Conservation (phyloP, 306 rosid species). For the Prosopis cineraria region DNA sequence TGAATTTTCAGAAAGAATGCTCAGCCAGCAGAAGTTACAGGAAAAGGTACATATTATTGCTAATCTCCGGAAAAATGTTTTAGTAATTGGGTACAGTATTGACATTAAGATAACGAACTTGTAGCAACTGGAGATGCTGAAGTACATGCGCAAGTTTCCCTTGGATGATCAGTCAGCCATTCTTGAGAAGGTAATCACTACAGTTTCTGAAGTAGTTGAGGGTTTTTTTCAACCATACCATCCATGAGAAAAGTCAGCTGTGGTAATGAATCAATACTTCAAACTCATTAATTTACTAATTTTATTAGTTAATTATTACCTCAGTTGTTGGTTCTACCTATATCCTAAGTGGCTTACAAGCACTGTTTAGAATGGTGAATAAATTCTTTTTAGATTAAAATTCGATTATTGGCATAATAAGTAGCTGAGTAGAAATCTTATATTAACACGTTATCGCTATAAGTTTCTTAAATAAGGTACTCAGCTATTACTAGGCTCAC, state of each 20-base stretch:
- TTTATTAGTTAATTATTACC: not conserved
- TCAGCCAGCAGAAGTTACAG: slow-evolving; percentile 51
- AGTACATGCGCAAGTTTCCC: slow-evolving; percentile 68
- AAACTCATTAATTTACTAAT: not conserved
- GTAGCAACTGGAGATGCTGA: slow-evolving; percentile 91
- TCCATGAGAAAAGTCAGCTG: not conserved
- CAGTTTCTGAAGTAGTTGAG: not conserved
- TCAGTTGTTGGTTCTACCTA: not conserved
- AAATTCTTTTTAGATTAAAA: not conserved
- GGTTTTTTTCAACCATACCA: not conserved
- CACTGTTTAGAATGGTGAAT: not conserved
- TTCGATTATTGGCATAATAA: not conserved
- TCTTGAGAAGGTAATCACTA: slow-evolving; percentile 67
- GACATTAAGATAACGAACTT: slow-evolving; percentile 16
- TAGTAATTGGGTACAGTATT: slow-evolving; percentile 27
- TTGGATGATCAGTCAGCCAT: slow-evolving; percentile 79
- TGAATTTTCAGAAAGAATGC: slow-evolving; percentile 66
- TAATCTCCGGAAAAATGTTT: not conserved
- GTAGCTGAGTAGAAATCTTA: not conserved
- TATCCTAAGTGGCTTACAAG: slow-evolving; percentile 1
- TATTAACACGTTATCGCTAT: not conserved
- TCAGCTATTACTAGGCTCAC: not conserved
- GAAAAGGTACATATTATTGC: slow-evolving; percentile 53
- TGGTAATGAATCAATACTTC: not conserved
- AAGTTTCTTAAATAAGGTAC: not conserved